These are phyloP conservation scores for Oryza punctata DNA, from an alignment of 176 grass and related monocot species.

Conservation along the genomic window DNA sequence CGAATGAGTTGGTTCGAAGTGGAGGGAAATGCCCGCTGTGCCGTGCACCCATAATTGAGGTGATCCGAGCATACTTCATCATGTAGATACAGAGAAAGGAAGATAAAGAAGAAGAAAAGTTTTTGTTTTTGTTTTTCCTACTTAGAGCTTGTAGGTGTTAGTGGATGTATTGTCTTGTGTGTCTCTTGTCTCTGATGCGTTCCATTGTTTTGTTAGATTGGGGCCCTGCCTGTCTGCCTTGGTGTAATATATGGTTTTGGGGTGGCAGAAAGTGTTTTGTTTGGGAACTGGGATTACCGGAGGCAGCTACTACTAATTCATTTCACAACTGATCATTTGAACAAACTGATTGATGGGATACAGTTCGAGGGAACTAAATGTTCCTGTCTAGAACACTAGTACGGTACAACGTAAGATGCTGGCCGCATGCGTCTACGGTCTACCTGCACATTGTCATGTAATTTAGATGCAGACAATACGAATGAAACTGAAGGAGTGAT, in stretches of 20 bases:
- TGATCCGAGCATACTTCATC: constrained; percentile 63
- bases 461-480: too few relatives aligned
- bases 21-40: constrained; percentile 95
- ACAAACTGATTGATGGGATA: not conserved
- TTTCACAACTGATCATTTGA: not conserved
- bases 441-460: too few relatives aligned
- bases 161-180: constrained; percentile 1
- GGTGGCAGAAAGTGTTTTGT: constrained; percentile 15
- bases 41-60: constrained; percentile 93
- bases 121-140: not conserved
- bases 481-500: too few relatives aligned
- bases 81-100: constrained; percentile 51
- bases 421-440: too few relatives aligned
- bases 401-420: too few relatives aligned
- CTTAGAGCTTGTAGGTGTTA: not conserved
- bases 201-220: not conserved
- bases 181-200: constrained; percentile 8
- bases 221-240: not conserved
- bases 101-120: not conserved
- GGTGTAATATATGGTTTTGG: constrained; percentile 42
- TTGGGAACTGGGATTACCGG: not conserved
- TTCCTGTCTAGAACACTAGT: not conserved
- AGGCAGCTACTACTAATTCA: constrained; percentile 3
- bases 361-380: not conserved
- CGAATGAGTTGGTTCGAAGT: constrained; percentile 71